Base-by-base conservation (phyloP, 176 grass and related monocot species). In the Puya raimondii region DNA sequence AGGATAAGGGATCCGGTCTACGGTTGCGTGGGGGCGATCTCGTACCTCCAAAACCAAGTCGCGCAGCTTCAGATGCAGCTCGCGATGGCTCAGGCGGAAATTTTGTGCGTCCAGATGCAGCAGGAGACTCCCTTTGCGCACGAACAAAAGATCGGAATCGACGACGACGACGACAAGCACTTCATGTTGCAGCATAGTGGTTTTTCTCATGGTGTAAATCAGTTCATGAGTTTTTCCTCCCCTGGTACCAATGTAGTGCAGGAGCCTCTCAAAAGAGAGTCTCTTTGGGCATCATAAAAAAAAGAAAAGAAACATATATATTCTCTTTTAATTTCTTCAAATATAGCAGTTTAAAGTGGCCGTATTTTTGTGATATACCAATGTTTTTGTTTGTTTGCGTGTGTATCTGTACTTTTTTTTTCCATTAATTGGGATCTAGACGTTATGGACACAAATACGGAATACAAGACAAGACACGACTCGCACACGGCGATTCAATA, bases 1-100 rank as follows among this genome's bases (percentile, higher is more conserved):
- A 80, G 88, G 12, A 47, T 79, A 53, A 84, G 88, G 66, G 88
- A 96, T n/a, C 92, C 92, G 0, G 92, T 96, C 2, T 96, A 96
- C 3, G 92, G 92, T 9, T 91, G 88, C 22, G 92, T 86, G 1
- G 92, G 88, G 0, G 83, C 85, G 65, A 75, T 75, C 73, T 75
- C 73, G 10, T 66, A 52, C 73, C 61, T 75, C 6, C 73, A 75
- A 23, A 75, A 47, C 12, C 73, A 75, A 16, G 61, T 75, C 13
- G 65, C 73, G 12, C 73, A 75, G 63, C 63, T 75, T 7, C 63
- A 75, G 73, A 66, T 75, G 73, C 73, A 75, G 73, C 73, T 75
- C 23, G 63, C 73, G 1, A 49, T 75, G 23, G 73, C 73, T 0
- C 63, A 75, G 42, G 63, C 73, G 17, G 73, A 75, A 63, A 75